Evolutionary conservation across 2,329 filamentous ascomycete genomes (phyloP), one percentile per base, ranked within the genome.

Genomic region (Fusarium nelsonii): DNA sequence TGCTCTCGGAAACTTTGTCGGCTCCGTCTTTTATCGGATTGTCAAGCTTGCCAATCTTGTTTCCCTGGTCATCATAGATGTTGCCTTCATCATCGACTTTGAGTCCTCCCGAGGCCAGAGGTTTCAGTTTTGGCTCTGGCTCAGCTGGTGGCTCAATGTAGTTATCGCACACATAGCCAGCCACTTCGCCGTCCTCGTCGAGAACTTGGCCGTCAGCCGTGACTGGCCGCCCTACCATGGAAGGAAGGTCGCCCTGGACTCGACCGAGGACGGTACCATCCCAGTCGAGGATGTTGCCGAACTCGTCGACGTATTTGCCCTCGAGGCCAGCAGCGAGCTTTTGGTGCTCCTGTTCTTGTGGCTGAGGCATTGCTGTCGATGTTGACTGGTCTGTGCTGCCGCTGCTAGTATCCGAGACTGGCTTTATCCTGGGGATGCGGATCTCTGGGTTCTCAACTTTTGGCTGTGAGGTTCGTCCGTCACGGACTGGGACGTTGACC

Each of bases 141-240:
- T 37, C 34, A 37, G 34, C 16, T n/a, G 28, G 46, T 7, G 86
- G 85, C 49, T 83, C 82, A 53, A 57, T 65, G 23, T 88, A 78
- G 4, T 80, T 78, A 65, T 89, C 88, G 23, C 85, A 86, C 72
- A 93, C 93, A 77, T 90, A 90, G 81, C 95, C 92, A 61, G 90
- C 85, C 28, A 95, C 89, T 63, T 95, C 91, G 28, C 92, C 92
- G 66, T 95, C 92, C 62, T 90, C 87, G 66, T 95, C 92, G 10
- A 95, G 90, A 5, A 87, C 76, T 65, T 86, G 81, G 16, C 85
- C 85, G 20, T 79, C 78, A 4, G 78, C 74, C 10, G 81, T 77
- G 2, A 87, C 82, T 43, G 79, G 79, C 40, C 81, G 78, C 33
- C 85, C 85, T 8, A 87, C 79, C 82, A 87, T 87, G 46, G 84